Evolutionary conservation across 345 rosid species (phyloP), one percentile per base, ranked within the genome.

Genomic region (Mallotus nudiflorus): DNA sequence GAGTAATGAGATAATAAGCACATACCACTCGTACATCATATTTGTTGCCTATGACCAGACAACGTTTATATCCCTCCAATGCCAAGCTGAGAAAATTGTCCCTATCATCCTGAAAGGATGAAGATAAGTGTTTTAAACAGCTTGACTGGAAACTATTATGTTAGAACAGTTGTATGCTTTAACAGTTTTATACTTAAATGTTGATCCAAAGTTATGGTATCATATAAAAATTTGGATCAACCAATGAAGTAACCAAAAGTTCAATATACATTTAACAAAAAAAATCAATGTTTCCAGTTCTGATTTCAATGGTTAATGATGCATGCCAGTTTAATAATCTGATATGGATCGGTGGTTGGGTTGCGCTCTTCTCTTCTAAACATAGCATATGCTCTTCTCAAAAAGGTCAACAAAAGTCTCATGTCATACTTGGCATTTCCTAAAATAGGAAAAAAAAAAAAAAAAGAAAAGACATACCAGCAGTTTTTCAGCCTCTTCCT

Each of bases 21-120:
- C 93, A 19, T 88, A 93, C 98, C 98, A 87, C 97, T 83, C 92
- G 86, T 53, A 91, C 92, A 60, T 93, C 98, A 84, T 93, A 91
- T 76, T 91, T 91, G 82, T 91, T 92, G 52, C 91, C 96, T 73
- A 88, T 84, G 53, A 91, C 91, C 84, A 93, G 73, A 82, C 97
- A 93, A 28, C 83, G 85, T 66, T 87, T 85, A 79, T 93, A 93
- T 70, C 97, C 98, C 75, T 93, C 97, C 91, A 93, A 78, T 52
- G 98, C 92, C 56, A 89, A 78, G 85, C 78, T 76, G 77, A 93
- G 97, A 82, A 93, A 89, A 81, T 88, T 89, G 82, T 93, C 92
- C 73, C 86, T 86, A 82, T 93, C 98, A 82, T 84, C 90, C 98
- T 93, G 88, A 62, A 45, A 63, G 29, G 73, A 72, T 22, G 59